A percentile compares a stretch with the other conserved stretches of the same genome.
These are phyloP conservation scores for Trichoderma sp. DNA, from an alignment of 2,329 filamentous ascomycete species.

Conservation along the genomic window DNA sequence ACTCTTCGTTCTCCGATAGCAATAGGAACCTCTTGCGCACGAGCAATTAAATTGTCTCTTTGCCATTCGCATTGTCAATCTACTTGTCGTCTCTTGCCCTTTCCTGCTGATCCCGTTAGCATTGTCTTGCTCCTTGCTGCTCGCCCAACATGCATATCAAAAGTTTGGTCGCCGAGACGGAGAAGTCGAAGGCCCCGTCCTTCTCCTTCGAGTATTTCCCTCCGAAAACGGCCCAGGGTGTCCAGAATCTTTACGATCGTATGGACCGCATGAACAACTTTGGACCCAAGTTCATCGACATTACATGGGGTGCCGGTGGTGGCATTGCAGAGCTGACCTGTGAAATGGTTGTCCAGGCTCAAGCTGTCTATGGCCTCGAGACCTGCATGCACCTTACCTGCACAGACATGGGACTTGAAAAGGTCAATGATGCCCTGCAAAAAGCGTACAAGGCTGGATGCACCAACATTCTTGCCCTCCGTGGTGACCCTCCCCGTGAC, in stretches of 20 bases:
- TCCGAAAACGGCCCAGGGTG: constrained; percentile 93
- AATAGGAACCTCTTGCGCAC: not conserved
- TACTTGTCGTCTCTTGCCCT: not conserved
- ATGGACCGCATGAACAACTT: constrained; percentile 99
- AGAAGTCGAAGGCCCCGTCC: constrained; percentile 74
- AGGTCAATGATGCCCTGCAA: constrained; percentile 83
- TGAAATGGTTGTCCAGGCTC: constrained; percentile 96
- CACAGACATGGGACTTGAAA: constrained; percentile 93
- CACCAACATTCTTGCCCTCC: constrained; percentile 92
- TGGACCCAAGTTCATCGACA: constrained; percentile 93
- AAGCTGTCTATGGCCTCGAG: constrained; percentile 92
- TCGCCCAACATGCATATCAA: constrained; percentile 82
- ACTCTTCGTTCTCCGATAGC: not conserved
- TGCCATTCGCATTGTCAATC: not conserved
- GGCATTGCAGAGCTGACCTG: constrained; percentile 87
- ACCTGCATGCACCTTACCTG: constrained; percentile 99
- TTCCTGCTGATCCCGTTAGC: not conserved
- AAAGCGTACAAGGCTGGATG: constrained; percentile 92
- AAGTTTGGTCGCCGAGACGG: constrained; percentile 81
- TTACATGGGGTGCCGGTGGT: constrained; percentile 97
- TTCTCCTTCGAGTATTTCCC: constrained; percentile 99
- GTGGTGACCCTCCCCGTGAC: constrained; percentile 90
- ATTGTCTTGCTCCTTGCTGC: not conserved
- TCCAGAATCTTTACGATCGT: constrained; percentile 98
- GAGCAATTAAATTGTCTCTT: not conserved